Evolutionary conservation across 1,284 basidiomycete genomes (phyloP).

Genomic region (Ceratobasidium sp.): DNA sequence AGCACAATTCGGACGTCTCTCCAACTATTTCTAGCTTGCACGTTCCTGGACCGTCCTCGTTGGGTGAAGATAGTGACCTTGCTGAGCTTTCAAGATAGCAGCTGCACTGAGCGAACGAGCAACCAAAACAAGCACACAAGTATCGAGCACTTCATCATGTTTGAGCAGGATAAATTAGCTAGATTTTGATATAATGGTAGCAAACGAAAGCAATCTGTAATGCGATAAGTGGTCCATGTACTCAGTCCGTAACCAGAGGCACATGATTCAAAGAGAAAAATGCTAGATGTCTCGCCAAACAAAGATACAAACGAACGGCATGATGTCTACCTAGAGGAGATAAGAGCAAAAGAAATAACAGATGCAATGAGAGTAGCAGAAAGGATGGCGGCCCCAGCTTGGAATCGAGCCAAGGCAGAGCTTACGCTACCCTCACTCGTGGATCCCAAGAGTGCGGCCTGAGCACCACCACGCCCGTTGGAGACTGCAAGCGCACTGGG

Average conservation of each 20-base stretch:
- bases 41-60: too few species aligned
- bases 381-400: constrained; percentile 2
- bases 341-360: background rate
- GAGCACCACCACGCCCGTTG: constrained; percentile 48
- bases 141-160: too few species aligned
- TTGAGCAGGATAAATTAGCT: background rate
- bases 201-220: background rate
- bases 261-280: background rate
- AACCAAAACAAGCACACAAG: too few species aligned
- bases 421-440: constrained; percentile 8
- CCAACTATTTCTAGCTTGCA: too few species aligned
- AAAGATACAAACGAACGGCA: constrained; percentile 36
- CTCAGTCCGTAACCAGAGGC: background rate
- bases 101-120: too few species aligned
- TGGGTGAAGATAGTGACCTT: too few species aligned
- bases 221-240: background rate
- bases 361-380: background rate
- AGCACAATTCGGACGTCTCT: too few species aligned
- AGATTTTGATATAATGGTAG: background rate
- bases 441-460: background rate
- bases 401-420: background rate
- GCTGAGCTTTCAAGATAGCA: too few species aligned
- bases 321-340: background rate
- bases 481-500: constrained; percentile 48
- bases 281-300: background rate